These are phyloP conservation scores for Graphilbum sp. DNA, from an alignment of 2,329 filamentous ascomycete genomes.

Conservation along the genomic window DNA sequence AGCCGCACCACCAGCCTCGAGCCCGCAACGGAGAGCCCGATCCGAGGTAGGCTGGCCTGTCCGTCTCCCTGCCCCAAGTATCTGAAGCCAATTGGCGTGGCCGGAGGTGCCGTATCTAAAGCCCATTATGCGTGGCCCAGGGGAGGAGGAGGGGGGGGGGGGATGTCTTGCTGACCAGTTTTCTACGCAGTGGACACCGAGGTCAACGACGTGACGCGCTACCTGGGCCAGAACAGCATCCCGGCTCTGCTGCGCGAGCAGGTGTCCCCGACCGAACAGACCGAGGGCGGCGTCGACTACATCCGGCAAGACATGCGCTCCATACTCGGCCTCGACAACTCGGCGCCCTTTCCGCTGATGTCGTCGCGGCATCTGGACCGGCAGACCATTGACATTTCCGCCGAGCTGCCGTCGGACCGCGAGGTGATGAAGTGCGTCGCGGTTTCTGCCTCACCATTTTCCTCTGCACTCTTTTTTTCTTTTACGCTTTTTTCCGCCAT, in stretches of 20 bases:
- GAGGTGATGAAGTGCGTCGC: slow-evolving; percentile 50
- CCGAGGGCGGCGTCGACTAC: slow-evolving; percentile 31
- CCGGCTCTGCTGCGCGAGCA: slow-evolving; percentile 49
- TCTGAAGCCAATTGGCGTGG: too few relatives aligned
- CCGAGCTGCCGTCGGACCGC: slow-evolving; percentile 45
- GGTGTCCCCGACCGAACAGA: slow-evolving; percentile 33
- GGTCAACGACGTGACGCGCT: slow-evolving; percentile 36
- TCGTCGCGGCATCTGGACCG: slow-evolving; percentile 43
- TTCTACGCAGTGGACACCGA: slow-evolving; percentile 38
- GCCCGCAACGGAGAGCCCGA: slow-evolving; percentile 4
- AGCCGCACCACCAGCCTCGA: slow-evolving; percentile 13
- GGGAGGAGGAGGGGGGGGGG: too few relatives aligned
- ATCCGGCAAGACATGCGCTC: slow-evolving; percentile 50
- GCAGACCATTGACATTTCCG: slow-evolving; percentile 42
- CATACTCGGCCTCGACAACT: slow-evolving; percentile 48
- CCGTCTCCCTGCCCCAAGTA: not conserved
- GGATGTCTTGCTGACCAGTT: too few relatives aligned
- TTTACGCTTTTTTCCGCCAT: not conserved
- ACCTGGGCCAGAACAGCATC: slow-evolving; percentile 52
- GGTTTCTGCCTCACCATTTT: too few relatives aligned
- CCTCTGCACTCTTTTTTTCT: too few relatives aligned
- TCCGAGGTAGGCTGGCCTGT: slow-evolving; percentile 4
- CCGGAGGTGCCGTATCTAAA: too few relatives aligned
- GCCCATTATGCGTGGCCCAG: too few relatives aligned
- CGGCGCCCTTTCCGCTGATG: slow-evolving; percentile 51